Conservation (phyloP, 2,329 filamentous ascomycete genomes). For the Neospermospora avenae region DNA sequence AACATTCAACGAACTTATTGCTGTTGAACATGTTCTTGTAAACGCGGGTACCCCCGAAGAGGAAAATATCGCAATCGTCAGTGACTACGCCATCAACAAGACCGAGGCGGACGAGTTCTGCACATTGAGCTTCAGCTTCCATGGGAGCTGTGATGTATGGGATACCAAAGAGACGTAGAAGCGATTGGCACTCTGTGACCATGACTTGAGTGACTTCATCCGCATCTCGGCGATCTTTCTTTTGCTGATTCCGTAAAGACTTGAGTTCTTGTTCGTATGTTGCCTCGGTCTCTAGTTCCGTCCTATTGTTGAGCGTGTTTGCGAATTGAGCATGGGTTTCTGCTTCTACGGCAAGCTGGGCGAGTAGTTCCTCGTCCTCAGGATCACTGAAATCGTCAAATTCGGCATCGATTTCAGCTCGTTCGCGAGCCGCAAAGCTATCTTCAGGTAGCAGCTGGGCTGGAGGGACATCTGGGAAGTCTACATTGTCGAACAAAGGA, state of each 20-base stretch:
- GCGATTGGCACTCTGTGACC: constrained; percentile 90
- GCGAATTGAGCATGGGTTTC: constrained; percentile 94
- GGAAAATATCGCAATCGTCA: constrained; percentile 92
- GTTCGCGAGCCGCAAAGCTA: constrained; percentile 17
- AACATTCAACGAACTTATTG: constrained; percentile 97
- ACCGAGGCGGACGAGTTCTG: constrained; percentile 79
- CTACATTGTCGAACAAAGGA: constrained; percentile 28
- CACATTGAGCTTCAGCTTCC: constrained; percentile 98
- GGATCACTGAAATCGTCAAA: constrained; percentile 74
- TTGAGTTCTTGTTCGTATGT: constrained; percentile 87
- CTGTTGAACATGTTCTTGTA: constrained; percentile 99
- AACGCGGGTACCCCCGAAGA: constrained; percentile 92
- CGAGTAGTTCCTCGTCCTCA: constrained; percentile 86
- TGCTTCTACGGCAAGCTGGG: constrained; percentile 82
- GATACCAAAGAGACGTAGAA: constrained; percentile 85
- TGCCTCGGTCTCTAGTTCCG: constrained; percentile 64
- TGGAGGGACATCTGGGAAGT: constrained; percentile 15
- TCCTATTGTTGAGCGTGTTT: constrained; percentile 76
- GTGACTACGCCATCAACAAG: constrained; percentile 97
- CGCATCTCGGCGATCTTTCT: constrained; percentile 91
- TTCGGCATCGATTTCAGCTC: constrained; percentile 37
- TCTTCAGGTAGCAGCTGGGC: constrained; percentile 4
- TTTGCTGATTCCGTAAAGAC: constrained; percentile 86
- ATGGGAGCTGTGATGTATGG: constrained; percentile 97
- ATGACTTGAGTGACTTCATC: constrained; percentile 97